phyloP scores from a whole-genome alignment of 176 grass and related monocot species.

The Tillandsia leiboldiana region DNA sequence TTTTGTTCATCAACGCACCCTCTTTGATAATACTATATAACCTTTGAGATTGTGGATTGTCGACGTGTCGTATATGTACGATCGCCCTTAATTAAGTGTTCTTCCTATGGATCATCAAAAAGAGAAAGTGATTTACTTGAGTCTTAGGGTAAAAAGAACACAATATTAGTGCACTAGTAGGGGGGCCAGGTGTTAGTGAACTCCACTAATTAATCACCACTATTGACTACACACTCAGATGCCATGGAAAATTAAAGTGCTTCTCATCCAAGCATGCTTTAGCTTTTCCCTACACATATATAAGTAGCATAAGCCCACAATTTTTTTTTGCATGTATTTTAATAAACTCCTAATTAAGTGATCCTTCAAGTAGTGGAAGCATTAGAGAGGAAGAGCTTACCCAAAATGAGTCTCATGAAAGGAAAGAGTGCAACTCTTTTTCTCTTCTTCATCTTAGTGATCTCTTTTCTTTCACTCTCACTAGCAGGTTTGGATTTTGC shows the following conservation, averaged over 20 bases:
- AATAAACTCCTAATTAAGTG: not conserved
- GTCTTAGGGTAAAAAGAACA: too few species aligned
- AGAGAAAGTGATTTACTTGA: too few species aligned
- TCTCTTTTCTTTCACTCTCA: constrained; percentile 27
- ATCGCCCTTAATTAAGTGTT: too few species aligned
- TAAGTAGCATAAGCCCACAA: too few species aligned
- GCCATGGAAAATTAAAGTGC: constrained; percentile 32
- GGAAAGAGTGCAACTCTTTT: constrained; percentile 16
- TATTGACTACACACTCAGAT: constrained; percentile 37
- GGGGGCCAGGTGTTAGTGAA: too few species aligned
- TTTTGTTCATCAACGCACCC: too few species aligned
- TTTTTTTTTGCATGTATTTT: too few species aligned
- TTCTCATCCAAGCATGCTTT: constrained; percentile 17
- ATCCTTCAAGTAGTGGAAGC: constrained; percentile 8
- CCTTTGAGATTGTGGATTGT: too few species aligned
- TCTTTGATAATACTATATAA: too few species aligned
- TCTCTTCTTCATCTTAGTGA: constrained; percentile 24
- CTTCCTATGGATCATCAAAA: too few species aligned
- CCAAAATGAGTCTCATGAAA: constrained; percentile 17
- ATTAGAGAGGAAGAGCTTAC: not conserved
- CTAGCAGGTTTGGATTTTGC: constrained; percentile 26
- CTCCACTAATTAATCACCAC: constrained; percentile 35
- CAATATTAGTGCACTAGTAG: too few species aligned
- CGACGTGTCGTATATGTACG: too few species aligned
- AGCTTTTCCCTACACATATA: constrained; percentile 29